These are phyloP conservation scores for Crepidotus variabilis DNA, from an alignment of 768 basidiomycete species.

Conservation along the genomic window DNA sequence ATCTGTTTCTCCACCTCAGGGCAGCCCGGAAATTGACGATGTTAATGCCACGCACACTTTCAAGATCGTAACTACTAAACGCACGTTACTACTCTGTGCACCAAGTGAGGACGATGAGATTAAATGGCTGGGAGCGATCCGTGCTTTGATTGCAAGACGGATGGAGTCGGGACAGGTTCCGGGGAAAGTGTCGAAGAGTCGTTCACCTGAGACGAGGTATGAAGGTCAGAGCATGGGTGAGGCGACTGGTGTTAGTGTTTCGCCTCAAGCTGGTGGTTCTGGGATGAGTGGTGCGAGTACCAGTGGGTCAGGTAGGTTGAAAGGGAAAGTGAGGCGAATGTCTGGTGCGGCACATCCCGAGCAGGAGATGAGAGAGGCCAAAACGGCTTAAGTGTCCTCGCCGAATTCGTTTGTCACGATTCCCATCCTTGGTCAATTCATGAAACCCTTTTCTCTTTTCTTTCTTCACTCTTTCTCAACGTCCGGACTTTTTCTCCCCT, in stretches of 20 bases:
- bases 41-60: conserved; percentile 63
- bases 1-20: conserved; percentile 30
- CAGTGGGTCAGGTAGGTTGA: conserved; percentile 33
- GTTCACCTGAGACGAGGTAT: neutral
- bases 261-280: neutral
- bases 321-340: conserved; percentile 43
- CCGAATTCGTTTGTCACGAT: neutral
- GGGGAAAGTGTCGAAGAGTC: conserved; percentile 35
- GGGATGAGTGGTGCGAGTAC: conserved; percentile 1
- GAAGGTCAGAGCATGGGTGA: conserved; percentile 9
- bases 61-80: conserved; percentile 95
- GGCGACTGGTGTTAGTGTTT: neutral
- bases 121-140: conserved; percentile 93
- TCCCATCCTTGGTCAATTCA: no score
- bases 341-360: conserved; percentile 33
- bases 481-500: no score
- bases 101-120: conserved; percentile 98
- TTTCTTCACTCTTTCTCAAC: no score
- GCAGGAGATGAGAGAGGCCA: conserved; percentile 12
- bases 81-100: conserved; percentile 84
- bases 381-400: conserved; percentile 7
- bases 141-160: conserved; percentile 82
- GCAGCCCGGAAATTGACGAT: conserved; percentile 39
- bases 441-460: no score
- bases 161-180: conserved; percentile 47